Base-by-base conservation (phyloP, 140 eudicot species). In the Senecio squalidus region DNA sequence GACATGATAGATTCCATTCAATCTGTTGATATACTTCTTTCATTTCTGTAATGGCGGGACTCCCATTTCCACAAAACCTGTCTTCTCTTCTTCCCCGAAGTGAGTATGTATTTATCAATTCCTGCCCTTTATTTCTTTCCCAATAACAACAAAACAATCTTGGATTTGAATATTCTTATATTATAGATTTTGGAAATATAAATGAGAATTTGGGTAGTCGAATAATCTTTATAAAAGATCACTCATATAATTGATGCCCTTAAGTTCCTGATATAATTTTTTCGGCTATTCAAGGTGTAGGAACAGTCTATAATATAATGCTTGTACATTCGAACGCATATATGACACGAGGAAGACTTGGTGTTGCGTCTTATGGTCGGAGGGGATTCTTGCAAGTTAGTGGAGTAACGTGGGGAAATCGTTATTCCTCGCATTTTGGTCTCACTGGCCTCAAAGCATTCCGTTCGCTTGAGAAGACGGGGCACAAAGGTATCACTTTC, bases 401-500 rank as follows among this genome's bases (percentile, higher is more conserved):
- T 52, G 49, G 59, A 50, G 14, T 50, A 51, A 48, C 69, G 40
- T 56, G 71, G 78, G 66, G 50, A 50, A 64, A 55, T 68, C 58
- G 76, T 8, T 21, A 46, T 62, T 51, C 60, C 7, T 68, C 74
- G 27, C 57, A 51, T 47, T 65, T 41, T n/a, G 66, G 76, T 75
- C 55, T 47, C 17, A 62, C 67, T 33, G 62, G 51, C 58, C 15
- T 38, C 11, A 68, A 74, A 71, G 50, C 62, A 43, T 49, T 70
- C 30, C 80, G 55, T 47, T 71, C 76, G 13, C 57, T 43, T 56
- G 69, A 26, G 50, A 76, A 73, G 33, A 58, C 24, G 25, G 60
- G 33, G 9, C 72, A 73, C 1, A 72, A 72, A 60, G 91, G 91
- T 85, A n/a, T n/a, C n/a, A n/a, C n/a, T n/a, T n/a, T n/a, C n/a